phyloP scores from a whole-genome alignment of 257 asterid species.

The Lycium barbarum region DNA sequence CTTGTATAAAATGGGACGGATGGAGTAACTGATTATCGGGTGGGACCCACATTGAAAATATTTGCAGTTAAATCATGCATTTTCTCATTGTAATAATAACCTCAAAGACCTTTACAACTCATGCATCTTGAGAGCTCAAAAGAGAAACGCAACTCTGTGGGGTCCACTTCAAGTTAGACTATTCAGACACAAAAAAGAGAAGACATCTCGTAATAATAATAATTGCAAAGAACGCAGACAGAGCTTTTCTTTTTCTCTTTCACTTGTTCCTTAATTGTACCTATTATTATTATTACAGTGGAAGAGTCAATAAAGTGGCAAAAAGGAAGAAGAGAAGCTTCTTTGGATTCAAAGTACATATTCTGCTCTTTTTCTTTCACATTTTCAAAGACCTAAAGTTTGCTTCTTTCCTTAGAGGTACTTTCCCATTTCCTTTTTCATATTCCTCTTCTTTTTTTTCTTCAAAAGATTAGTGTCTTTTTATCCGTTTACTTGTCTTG shows the following conservation, averaged over 20 bases:
- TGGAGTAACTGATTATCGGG: too few relatives aligned
- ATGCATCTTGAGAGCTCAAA: neutral
- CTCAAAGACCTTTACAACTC: too few relatives aligned
- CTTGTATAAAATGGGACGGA: too few relatives aligned
- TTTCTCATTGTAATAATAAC: too few relatives aligned
- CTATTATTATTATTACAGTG: slow-evolving; percentile 22
- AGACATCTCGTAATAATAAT: neutral
- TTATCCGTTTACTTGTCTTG: neutral
- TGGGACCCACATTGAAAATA: too few relatives aligned
- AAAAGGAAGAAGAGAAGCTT: neutral
- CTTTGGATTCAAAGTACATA: neutral
- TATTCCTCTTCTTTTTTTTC: too few relatives aligned
- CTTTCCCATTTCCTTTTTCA: slow-evolving; percentile 8
- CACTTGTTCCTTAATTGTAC: neutral
- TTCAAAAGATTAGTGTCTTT: neutral
- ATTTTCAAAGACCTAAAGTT: slow-evolving; percentile 20
- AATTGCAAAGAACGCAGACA: too few relatives aligned
- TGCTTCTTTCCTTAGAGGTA: slow-evolving; percentile 9
- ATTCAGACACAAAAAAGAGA: neutral
- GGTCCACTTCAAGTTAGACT: neutral
- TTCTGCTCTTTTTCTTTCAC: slow-evolving; percentile 8
- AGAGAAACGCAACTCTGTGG: neutral
- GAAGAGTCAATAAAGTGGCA: slow-evolving; percentile 14
- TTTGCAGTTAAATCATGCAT: too few relatives aligned
- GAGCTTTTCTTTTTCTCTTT: too few relatives aligned